Conservation (phyloP, 2,329 filamentous ascomycete species). For the Lasiodiplodia gonubiensis region DNA sequence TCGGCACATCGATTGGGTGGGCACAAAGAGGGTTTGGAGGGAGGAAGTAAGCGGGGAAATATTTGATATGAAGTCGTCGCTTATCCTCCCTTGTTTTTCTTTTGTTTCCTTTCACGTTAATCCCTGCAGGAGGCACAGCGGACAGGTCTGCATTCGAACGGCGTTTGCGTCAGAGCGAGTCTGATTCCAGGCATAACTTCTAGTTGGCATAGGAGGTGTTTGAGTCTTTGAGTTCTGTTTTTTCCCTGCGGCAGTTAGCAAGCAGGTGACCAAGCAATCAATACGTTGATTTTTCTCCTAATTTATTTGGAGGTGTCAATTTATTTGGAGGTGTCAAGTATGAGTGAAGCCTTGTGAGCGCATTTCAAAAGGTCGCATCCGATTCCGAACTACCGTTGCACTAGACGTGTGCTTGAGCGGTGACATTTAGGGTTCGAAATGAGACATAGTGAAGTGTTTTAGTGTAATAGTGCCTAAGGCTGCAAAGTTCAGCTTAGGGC, state of each 20-base stretch:
- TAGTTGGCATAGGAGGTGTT: constrained; percentile 16
- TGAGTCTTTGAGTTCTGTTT: constrained; percentile 1
- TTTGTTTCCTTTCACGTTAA: not conserved
- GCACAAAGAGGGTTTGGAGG: not conserved
- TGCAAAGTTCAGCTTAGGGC: not conserved
- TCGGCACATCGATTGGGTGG: not conserved
- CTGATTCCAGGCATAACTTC: not conserved
- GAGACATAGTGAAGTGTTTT: not conserved
- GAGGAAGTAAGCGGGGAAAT: not conserved
- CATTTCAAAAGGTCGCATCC: not conserved
- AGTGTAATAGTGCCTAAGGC: not conserved
- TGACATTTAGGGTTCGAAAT: not conserved
- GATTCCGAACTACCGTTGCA: not conserved
- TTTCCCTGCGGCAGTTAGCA: not conserved
- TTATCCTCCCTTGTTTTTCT: not conserved
- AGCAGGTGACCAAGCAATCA: not conserved
- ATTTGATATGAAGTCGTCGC: not conserved
- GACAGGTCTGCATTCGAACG: constrained; percentile 14
- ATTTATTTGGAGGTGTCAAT: no score
- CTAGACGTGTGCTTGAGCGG: not conserved
- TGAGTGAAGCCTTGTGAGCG: not conserved
- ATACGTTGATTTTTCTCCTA: not conserved
- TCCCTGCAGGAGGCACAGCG: not conserved
- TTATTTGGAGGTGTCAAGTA: not conserved
- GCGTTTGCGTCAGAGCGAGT: constrained; percentile 17